Conservation (phyloP, 1,139 yeast genomes). For the Hansenula sp. region DNA sequence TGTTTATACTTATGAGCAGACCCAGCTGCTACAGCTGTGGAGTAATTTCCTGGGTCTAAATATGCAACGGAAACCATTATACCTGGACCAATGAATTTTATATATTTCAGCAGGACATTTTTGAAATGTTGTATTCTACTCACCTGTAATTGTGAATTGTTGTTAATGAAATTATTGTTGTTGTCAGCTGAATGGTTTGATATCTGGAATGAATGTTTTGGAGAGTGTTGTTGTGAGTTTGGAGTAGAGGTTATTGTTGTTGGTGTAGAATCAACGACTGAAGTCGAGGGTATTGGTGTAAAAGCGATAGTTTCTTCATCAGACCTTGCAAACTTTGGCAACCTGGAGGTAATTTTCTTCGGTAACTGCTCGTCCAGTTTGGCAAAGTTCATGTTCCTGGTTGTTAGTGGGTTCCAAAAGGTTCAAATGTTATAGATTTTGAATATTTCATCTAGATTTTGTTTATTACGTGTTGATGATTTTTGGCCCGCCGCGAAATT, state of each 20-base stretch:
- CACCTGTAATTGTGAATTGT: background rate
- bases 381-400: constrained; percentile 16
- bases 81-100: constrained; percentile 75
- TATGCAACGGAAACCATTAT: constrained; percentile 73
- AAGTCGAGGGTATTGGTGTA: background rate
- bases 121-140: background rate
- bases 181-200: constrained; percentile 1
- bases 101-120: constrained; percentile 38
- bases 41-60: constrained; percentile 81
- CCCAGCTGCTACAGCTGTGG: constrained; percentile 78
- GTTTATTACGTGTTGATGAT: too few relatives aligned
- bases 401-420: background rate
- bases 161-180: background rate
- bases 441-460: background rate
- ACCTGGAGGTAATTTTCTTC: background rate
- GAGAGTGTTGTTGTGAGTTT: background rate
- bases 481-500: too few relatives aligned
- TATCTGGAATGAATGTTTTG: background rate
- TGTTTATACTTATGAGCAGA: constrained; percentile 66
- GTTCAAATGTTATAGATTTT: too few relatives aligned
- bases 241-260: constrained; percentile 2
- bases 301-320: background rate
- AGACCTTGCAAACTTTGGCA: constrained; percentile 5
- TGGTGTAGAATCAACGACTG: background rate
- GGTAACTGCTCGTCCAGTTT: constrained; percentile 14